Evolutionary conservation across 75 land plant species (phyloP).

Genomic region (Isoetes taiwanensis): DNA sequence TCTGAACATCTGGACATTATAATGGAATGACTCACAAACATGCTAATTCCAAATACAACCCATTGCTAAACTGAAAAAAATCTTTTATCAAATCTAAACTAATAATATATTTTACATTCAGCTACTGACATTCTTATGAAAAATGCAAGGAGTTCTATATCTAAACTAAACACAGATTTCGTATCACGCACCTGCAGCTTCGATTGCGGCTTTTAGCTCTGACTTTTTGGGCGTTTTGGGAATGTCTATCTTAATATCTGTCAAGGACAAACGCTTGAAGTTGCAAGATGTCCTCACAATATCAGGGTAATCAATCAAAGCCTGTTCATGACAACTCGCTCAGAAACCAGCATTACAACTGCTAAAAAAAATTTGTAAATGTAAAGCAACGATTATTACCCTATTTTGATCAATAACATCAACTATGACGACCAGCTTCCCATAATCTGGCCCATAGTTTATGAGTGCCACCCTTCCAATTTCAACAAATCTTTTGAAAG

Average conservation of each 20-base stretch:
- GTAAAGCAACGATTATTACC: constrained; percentile 14
- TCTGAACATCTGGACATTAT: constrained; percentile 56
- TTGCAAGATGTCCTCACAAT: constrained; percentile 65
- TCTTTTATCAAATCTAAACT: too few relatives aligned
- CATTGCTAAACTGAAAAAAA: too few relatives aligned
- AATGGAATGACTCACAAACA: too few relatives aligned
- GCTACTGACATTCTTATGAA: too few relatives aligned
- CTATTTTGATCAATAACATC: constrained; percentile 54
- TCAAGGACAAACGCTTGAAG: constrained; percentile 69
- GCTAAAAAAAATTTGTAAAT: neutral
- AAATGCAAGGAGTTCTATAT: too few relatives aligned
- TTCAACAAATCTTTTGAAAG: constrained; percentile 49
- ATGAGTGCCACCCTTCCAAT: constrained; percentile 44
- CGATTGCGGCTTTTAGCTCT: constrained; percentile 43
- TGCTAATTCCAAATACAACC: too few relatives aligned
- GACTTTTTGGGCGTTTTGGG: constrained; percentile 55
- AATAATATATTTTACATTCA: too few relatives aligned
- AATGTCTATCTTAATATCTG: constrained; percentile 67
- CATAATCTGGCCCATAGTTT: constrained; percentile 51
- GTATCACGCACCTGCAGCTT: constrained; percentile 37
- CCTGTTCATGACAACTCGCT: constrained; percentile 23
- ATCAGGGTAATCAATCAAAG: constrained; percentile 76
- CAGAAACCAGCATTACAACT: neutral
- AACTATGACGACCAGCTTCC: constrained; percentile 53
- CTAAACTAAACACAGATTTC: neutral